Conservation (phyloP, 352 stramenopile genomes). For the Globisporangium cederbergense region DNA sequence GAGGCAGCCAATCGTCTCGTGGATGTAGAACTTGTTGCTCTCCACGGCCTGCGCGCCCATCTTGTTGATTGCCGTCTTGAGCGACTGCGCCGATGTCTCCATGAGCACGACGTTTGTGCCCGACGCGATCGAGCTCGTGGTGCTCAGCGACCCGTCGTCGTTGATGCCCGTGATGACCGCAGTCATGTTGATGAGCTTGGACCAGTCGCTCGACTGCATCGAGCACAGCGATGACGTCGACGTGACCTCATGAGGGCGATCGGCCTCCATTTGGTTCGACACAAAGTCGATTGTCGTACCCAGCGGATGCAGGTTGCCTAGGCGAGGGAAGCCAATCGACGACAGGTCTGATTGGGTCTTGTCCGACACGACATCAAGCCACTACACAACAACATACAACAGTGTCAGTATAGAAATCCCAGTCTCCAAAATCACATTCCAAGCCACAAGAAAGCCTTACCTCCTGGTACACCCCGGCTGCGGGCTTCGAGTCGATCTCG, state of each 20-base stretch:
- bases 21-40: slow-evolving; percentile 79
- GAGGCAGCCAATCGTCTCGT: slow-evolving; percentile 78
- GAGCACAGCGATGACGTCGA: slow-evolving; percentile 65
- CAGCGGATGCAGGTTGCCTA: slow-evolving; percentile 80
- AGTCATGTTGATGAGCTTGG: slow-evolving; percentile 82
- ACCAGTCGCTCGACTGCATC: slow-evolving; percentile 82
- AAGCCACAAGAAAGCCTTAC: slow-evolving; percentile 20
- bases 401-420: not conserved
- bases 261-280: slow-evolving; percentile 65
- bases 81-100: slow-evolving; percentile 74
- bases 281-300: slow-evolving; percentile 81
- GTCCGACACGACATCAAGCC: slow-evolving; percentile 76
- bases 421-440: not conserved
- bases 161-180: slow-evolving; percentile 85
- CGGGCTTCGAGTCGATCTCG: slow-evolving; percentile 82
- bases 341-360: slow-evolving; percentile 70
- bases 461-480: slow-evolving; percentile 80
- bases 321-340: slow-evolving; percentile 72
- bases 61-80: slow-evolving; percentile 87
- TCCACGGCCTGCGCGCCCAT: slow-evolving; percentile 74
- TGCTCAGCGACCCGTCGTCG: slow-evolving; percentile 76
- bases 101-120: slow-evolving; percentile 86
- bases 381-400: slow-evolving; percentile 26
- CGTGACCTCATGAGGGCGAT: slow-evolving; percentile 45
- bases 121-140: slow-evolving; percentile 69